Conservation (phyloP, 2,329 filamentous ascomycete species). For the Ophiostoma angusticollis region DNA sequence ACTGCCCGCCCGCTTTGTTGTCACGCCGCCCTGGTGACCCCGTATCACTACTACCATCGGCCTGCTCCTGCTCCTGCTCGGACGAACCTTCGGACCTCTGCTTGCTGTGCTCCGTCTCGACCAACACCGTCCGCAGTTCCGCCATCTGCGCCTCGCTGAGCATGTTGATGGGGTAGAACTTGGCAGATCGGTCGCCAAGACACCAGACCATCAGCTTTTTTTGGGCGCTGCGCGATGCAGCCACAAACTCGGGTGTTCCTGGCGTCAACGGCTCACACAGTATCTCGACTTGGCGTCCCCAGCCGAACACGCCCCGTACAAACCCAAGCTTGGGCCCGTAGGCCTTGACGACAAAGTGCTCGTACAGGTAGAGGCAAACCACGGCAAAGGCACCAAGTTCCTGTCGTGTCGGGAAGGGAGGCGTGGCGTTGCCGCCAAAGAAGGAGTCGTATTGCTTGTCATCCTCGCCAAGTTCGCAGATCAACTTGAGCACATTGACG, state of each 20-base stretch:
- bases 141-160: background rate
- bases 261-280: background rate
- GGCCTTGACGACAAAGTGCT: background rate
- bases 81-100: too few relatives aligned
- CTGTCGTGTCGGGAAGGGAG: constrained; percentile 1
- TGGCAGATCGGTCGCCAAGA: background rate
- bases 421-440: background rate
- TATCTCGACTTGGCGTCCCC: background rate
- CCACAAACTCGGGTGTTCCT: background rate
- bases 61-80: too few relatives aligned
- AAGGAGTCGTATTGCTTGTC: background rate
- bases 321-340: constrained; percentile 8
- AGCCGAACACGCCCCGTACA: constrained; percentile 5
- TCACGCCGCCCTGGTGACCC: too few relatives aligned
- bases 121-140: background rate
- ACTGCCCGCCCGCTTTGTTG: too few relatives aligned
- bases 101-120: background rate
- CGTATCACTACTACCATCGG: too few relatives aligned
- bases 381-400: constrained; percentile 2
- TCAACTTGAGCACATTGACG: background rate
- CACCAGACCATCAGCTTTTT: constrained; percentile 2
- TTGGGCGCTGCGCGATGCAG: background rate
- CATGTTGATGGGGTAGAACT: background rate
- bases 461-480: constrained; percentile 3
- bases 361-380: background rate